Conservation (phyloP, 805 yeast species). For the Saccharomycopsis sp. region DNA sequence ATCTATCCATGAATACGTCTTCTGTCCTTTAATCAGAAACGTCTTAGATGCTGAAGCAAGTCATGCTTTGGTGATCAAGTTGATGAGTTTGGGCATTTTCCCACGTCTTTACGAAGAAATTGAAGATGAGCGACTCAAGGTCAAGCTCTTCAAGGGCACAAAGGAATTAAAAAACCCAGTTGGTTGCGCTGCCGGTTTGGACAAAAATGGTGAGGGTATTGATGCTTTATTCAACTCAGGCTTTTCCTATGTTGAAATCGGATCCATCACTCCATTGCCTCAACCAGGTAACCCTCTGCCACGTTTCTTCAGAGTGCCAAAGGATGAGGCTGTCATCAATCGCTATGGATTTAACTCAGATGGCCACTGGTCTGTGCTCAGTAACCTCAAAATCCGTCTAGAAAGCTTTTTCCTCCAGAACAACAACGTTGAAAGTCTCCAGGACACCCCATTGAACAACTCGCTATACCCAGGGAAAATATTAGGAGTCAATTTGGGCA, state of each 20-base stretch:
- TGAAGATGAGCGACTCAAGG: conserved; percentile 47
- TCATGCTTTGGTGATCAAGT: conserved; percentile 66
- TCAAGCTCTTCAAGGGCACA: conserved; percentile 50
- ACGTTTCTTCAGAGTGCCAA: conserved; percentile 76
- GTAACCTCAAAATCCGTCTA: conserved; percentile 60
- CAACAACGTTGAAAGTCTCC: conserved; percentile 25
- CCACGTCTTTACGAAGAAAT: conserved; percentile 55
- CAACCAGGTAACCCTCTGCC: conserved; percentile 96
- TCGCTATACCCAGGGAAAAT: conserved; percentile 60
- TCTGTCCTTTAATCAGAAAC: conserved; percentile 69
- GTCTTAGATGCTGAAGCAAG: conserved; percentile 80
- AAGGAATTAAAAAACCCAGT: conserved; percentile 63
- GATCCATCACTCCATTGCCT: conserved; percentile 86
- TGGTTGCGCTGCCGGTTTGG: conserved; percentile 94
- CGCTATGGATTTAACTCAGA: conserved; percentile 91
- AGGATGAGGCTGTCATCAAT: conserved; percentile 87
- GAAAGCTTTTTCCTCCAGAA: conserved; percentile 30
- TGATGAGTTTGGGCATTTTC: conserved; percentile 59
- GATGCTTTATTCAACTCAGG: conserved; percentile 75
- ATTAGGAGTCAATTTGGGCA: conserved; percentile 82
- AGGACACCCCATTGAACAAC: conserved; percentile 30
- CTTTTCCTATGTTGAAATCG: conserved; percentile 86
- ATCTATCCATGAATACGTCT: conserved; percentile 69
- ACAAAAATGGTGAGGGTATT: conserved; percentile 87
- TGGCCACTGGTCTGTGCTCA: conserved; percentile 73